Base-by-base conservation (phyloP, 257 asterid genomes). In the Sherardia arvensis region DNA sequence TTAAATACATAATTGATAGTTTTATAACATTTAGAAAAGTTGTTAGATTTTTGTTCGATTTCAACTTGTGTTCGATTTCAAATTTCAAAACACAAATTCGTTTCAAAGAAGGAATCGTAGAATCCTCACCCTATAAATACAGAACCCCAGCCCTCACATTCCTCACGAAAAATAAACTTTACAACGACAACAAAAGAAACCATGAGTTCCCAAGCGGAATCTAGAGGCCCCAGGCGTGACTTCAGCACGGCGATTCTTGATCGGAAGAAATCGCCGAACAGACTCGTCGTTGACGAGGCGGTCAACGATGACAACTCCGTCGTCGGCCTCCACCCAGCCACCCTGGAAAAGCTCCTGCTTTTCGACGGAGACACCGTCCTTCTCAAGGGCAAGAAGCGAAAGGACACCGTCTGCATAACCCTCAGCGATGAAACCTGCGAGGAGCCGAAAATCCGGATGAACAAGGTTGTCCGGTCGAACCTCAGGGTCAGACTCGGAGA, bases 291-390 rank as follows among this genome's bases (percentile, higher is more conserved):
- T 11, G 97, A 86, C 66, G 97, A 89, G 71, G 90, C 97, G 30
- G 57, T 68, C 63, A 89, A 87, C 67, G 95, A 69, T 86, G 90
- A 61, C 85, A 81, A 82, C 83, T 87, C 40, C 78, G 93, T 81
- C 40, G 97, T 90, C 15, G 64, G 87, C 61, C 70, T 90, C 11
- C 91, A 90, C 65, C 94, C 94, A 27, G 81, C 73, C 0, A 87
- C 90, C 15, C 87, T 90, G 95, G 95, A 90, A 58, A 87, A 87
- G 80, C 97, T 90, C 32, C 85, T 81, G 84, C 80, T 90, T 67
- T 90, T 90, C 66, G 85, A 91, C 5, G 95, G 97, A 0, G 94
- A 87, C 51, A 83, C 95, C 18, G 83, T 87, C 73, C 72, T 90
- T 66, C 83, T 90, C 77, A 90, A 87, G 95, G 51, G 51, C 7